These are phyloP conservation scores for Cicer arietinum DNA, from an alignment of 306 rosid species.

Conservation along the genomic window DNA sequence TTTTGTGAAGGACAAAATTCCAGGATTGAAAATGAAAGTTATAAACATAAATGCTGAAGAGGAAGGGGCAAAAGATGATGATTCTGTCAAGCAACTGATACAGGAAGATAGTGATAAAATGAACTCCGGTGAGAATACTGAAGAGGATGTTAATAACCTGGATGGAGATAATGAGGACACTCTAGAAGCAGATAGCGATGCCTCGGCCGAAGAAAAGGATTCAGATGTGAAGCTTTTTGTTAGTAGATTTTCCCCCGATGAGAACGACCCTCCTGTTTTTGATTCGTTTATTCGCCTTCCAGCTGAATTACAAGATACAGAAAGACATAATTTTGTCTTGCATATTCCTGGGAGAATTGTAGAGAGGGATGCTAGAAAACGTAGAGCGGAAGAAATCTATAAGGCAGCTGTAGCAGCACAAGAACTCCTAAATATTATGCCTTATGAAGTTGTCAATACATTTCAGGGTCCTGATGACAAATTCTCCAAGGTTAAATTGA, in stretches of 20 bases:
- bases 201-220: slow-evolving; percentile 66
- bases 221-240: slow-evolving; percentile 79
- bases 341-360: slow-evolving; percentile 70
- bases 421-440: slow-evolving; percentile 85
- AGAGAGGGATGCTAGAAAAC: slow-evolving; percentile 59
- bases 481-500: slow-evolving; percentile 79
- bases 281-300: slow-evolving; percentile 78
- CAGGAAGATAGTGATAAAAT: slow-evolving; percentile 63
- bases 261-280: slow-evolving; percentile 67
- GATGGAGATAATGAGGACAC: slow-evolving; percentile 75
- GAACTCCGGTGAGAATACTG: slow-evolving; percentile 63
- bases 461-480: slow-evolving; percentile 75
- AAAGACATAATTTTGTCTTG: slow-evolving; percentile 73
- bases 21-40: slow-evolving; percentile 86
- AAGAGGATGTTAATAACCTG: slow-evolving; percentile 60
- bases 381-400: slow-evolving; percentile 55
- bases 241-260: slow-evolving; percentile 80
- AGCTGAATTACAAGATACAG: slow-evolving; percentile 75
- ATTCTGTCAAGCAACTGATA: slow-evolving; percentile 66
- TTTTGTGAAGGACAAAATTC: slow-evolving; percentile 89
- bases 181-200: slow-evolving; percentile 61
- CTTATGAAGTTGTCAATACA: slow-evolving; percentile 81
- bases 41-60: slow-evolving; percentile 69
- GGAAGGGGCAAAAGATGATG: slow-evolving; percentile 63
- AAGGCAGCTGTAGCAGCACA: slow-evolving; percentile 83